Conservation (phyloP, 1,284 basidiomycete genomes). For the Pulchroboletus neoregius region DNA sequence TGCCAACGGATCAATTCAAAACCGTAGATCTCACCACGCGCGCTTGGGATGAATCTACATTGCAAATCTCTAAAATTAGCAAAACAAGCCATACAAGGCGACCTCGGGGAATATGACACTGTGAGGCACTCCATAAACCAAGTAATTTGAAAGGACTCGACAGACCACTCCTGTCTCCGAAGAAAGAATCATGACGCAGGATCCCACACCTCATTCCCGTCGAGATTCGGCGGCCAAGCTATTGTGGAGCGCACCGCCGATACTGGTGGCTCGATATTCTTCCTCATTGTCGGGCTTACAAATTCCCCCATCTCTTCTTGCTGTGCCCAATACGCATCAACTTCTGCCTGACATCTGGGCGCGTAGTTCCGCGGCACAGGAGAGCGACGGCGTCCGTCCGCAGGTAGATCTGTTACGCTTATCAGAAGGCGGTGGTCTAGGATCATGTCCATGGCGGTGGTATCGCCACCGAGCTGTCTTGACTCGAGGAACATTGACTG, state of each 20-base stretch:
- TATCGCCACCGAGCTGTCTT: conserved; percentile 22
- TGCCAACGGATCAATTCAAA: conserved; percentile 28
- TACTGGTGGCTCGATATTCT: conserved; percentile 28
- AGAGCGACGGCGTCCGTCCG: conserved; percentile 4
- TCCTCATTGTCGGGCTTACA: conserved; percentile 26
- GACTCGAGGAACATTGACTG: conserved; percentile 26
- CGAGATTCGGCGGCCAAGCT: conserved; percentile 35
- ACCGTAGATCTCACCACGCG: conserved; percentile 29
- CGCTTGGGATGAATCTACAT: conserved; percentile 5
- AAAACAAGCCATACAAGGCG: conserved; percentile 25
- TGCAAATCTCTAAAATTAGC: conserved; percentile 28
- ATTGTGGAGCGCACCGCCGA: conserved; percentile 48
- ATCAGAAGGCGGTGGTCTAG: conserved; percentile 32
- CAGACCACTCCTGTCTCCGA: conserved; percentile 20
- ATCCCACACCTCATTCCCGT: conserved; percentile 29
- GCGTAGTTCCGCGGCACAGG: conserved; percentile 26
- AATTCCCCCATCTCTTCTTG: conserved; percentile 24
- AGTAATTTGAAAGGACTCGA: conserved; percentile 21
- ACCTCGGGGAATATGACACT: conserved; percentile 20
- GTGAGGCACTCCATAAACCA: conserved; percentile 15
- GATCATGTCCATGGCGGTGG: conserved; percentile 40
- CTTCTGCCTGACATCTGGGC: conserved; percentile 25
- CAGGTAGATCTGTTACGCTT: conserved; percentile 8
- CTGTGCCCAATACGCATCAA: conserved; percentile 39
- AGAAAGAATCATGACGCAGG: conserved; percentile 23